Percentiles rank a stretch among this genome's conserved stretches.
Conservation (phyloP, 495 filamentous ascomycete species). For the Hapsidospora chrysogenum region DNA sequence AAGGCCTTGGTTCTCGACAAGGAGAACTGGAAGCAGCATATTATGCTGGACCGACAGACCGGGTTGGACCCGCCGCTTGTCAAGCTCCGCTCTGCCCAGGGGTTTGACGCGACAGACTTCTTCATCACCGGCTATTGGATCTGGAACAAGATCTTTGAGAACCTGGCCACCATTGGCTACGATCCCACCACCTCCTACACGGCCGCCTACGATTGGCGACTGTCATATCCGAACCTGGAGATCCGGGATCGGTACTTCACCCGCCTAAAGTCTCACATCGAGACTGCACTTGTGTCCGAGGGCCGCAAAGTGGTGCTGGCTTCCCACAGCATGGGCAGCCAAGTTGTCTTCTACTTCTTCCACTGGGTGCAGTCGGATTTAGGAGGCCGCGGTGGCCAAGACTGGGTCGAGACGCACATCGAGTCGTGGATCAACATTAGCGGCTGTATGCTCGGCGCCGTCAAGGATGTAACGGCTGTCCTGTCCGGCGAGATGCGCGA, state of each 20-base stretch:
- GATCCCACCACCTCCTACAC: conserved; percentile 92
- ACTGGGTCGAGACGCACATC: conserved; percentile 82
- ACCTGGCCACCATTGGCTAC: conserved; percentile 87
- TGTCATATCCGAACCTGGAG: conserved; percentile 83
- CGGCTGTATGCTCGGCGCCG: conserved; percentile 90
- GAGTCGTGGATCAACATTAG: conserved; percentile 97
- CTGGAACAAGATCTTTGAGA: conserved; percentile 97
- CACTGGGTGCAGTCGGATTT: conserved; percentile 83
- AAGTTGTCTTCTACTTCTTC: conserved; percentile 91
- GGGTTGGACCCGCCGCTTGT: conserved; percentile 85
- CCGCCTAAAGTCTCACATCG: conserved; percentile 74
- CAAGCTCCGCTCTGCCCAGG: conserved; percentile 87
- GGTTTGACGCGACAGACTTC: conserved; percentile 98
- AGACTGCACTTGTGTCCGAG: conserved; percentile 51
- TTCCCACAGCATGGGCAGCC: conserved; percentile 93
- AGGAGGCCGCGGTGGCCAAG: conserved; percentile 63
- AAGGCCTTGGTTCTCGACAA: conserved; percentile 83
- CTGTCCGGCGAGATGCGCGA: conserved; percentile 96
- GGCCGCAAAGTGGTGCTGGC: conserved; percentile 72
- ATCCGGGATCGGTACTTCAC: conserved; percentile 86
- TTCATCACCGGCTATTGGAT: conserved; percentile 90
- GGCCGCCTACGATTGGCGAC: conserved; percentile 93
- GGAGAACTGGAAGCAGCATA: conserved; percentile 83
- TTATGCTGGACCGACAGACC: conserved; percentile 87
- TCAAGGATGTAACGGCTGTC: conserved; percentile 81